Base-by-base conservation (phyloP, 768 basidiomycete genomes). In the Butyriboletus loyo region DNA sequence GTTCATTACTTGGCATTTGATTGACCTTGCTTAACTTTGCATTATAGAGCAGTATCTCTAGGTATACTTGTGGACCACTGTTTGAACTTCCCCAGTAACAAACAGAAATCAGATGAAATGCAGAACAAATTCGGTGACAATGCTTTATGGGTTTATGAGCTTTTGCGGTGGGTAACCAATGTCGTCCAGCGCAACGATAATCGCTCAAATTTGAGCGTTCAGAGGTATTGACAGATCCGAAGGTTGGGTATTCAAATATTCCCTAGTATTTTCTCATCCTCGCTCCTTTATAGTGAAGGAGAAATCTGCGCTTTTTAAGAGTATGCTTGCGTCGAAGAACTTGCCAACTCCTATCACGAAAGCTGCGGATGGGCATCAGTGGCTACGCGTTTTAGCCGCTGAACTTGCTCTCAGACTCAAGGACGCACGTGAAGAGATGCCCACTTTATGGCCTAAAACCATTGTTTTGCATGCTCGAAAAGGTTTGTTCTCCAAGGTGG, bases 271-370 rank as follows among this genome's bases (percentile, higher is more conserved):
- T 38, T 25, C 5, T 43, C 8, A 7, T n/a, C 15, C 51, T 57
- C n/a, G 49, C 36, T 35, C 38, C 31, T 37, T 48, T 53, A 9
- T 14, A 96, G 95, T 98, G 32, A 93, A 91, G 63, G 90, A 92
- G 64, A 92, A 92, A 68, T 77, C 85, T 15, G 73, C 77, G 0
- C 72, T 88, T 28, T 86, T 81, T 56, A 98, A 97, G 74, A 92
- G 90, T 61, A 98, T 98, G 96, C 73, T 93, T 48, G 92, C 93
- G 0, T 87, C 92, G n/a, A 99, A 99, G 69, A 98, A 98, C 63
- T 79, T 98, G 22, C 84, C 87, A 0, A 82, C 84, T 31, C 81
- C 89, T 0, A 83, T 98, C 22, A 87, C 78, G 7, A 86, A 83
- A 37, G 72, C 80, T 14, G 76, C 82, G 3, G 86, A 94, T 53